Evolutionary conservation across 352 stramenopile genomes (phyloP).

Genomic region (Peronospora farinosa): DNA sequence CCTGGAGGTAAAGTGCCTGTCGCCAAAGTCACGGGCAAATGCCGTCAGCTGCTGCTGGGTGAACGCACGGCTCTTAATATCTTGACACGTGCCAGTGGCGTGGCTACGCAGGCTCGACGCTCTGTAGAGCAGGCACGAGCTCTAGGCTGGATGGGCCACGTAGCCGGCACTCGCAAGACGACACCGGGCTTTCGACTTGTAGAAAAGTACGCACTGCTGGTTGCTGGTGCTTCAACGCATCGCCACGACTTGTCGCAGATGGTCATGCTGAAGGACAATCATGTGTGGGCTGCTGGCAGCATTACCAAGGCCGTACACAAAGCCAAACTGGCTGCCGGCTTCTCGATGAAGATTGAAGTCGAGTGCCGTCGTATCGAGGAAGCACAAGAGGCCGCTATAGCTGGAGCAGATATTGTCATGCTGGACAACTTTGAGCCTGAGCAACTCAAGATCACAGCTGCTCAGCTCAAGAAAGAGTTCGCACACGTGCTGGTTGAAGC

Average conservation of each 20-base stretch:
- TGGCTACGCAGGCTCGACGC: constrained; percentile 86
- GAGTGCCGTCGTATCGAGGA: constrained; percentile 93
- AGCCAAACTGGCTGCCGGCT: constrained; percentile 89
- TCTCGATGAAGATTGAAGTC: constrained; percentile 99
- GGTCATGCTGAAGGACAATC: constrained; percentile 99
- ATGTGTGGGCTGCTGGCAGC: constrained; percentile 93
- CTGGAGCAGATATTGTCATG: constrained; percentile 94
- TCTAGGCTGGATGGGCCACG: constrained; percentile 88
- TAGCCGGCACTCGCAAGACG: constrained; percentile 97
- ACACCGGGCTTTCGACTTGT: constrained; percentile 97
- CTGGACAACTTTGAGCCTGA: constrained; percentile 97
- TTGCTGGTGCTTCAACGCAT: constrained; percentile 91
- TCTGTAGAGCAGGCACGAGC: constrained; percentile 58
- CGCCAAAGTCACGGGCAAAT: constrained; percentile 91
- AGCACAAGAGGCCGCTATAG: constrained; percentile 85
- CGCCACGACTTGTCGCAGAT: constrained; percentile 97
- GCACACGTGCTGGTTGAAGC: constrained; percentile 95
- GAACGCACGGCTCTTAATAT: constrained; percentile 98
- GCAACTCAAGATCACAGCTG: constrained; percentile 87
- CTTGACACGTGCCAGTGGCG: constrained; percentile 91
- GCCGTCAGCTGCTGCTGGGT: constrained; percentile 90
- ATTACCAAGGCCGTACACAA: constrained; percentile 93
- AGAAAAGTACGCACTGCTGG: constrained; percentile 98
- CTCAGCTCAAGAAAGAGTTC: constrained; percentile 90
- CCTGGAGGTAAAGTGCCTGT: constrained; percentile 83